Evolutionary conservation across 2,329 filamentous ascomycete species (phyloP), one percentile per base, ranked within the genome.

Genomic region (Triangularia verruculosa): DNA sequence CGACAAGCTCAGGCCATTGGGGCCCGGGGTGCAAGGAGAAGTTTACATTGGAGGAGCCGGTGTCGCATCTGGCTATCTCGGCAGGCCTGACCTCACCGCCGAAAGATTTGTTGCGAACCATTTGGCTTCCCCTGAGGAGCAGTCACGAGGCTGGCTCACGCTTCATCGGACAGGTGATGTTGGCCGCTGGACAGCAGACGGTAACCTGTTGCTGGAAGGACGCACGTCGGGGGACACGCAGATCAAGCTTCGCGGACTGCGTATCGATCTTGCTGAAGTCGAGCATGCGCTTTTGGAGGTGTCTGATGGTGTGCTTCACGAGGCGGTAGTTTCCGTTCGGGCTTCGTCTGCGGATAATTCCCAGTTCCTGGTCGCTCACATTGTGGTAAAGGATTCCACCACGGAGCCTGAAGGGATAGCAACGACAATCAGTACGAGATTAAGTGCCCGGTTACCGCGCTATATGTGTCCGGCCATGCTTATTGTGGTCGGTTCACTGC

Each of bases 181-280:
- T 15, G 77, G 74, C 3, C 67, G 70, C 12, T 64, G 75, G 28
- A 57, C 61, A 7, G n/a, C 64, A 2, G 73, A 77, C 54, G 78
- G 78, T 12, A 52, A 68, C 0, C 34, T 80, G 5, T 56, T 68
- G 0, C 67, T 77, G 53, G 25, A 72, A 1, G 75, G 77, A 1
- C 74, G 78, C 1, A 72, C 77, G 6, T 70, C 61, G 8, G 75
- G 75, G 1, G 77, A 80, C 64, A 73, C 70, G 3, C 75, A 78
- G 52, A 69, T 80, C 62, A 81, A 81, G 66, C 66, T 81, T 1
- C 71, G 73, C 7, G 78, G 79, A 0, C 54, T 78, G 11, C 73
- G 79, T 2, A 75, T 82, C 20, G 80, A 83, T 9, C 70, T 83
- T 0, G 15, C 52, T 6, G 43, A 52, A 6, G 13, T 52, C 43